Evolutionary conservation across 1,284 basidiomycete species (phyloP), one percentile per base, ranked within the genome.

Genomic region (Sanghuangporus sanghuang): DNA sequence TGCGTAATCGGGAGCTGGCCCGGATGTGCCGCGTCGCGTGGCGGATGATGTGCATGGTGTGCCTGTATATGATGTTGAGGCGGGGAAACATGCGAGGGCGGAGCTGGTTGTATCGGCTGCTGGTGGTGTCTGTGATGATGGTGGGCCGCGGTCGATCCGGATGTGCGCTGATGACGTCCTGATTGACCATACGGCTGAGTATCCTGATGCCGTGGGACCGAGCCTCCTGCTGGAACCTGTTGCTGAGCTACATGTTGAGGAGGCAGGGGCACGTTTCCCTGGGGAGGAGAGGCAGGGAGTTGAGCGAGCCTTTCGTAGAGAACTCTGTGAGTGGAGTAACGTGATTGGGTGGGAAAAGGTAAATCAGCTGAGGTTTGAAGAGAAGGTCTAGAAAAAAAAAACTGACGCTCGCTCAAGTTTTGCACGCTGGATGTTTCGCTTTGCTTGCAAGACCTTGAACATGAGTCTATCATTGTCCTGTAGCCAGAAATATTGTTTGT

Each of bases 391-490:
- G 52, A 71, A 68, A 71, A 68, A 62, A 56, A 54, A 64, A 62
- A 85, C 92, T 79, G 71, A 95, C 93, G 93, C 91, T 78, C 93
- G 81, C 74, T 96, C 93, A 64, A 96, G 80, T 73, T 92, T 89
- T 83, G 95, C 88, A 50, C 93, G 83, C 73, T 94, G 92, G 61
- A 96, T 93, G 71, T 87, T 90, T 69, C 89, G 86, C 75, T 92
- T 95, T 54, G 92, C 86, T 69, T 89, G 81, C 21, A 93, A 78
- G 49, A 94, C 85, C 75, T 91, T 90, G 78, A 89, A 85, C 70
- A 90, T 84, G 63, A 95, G 81, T 76, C 87, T 92, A 80, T 95
- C 93, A 75, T 95, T 95, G 75, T 94, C 92, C 89, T 94, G 70
- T 35, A 66, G 23, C 63, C 50, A 64, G 42, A 21, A 35, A 42